Base-by-base conservation (phyloP, 2,329 filamentous ascomycete species). In the Fusarium sp. region DNA sequence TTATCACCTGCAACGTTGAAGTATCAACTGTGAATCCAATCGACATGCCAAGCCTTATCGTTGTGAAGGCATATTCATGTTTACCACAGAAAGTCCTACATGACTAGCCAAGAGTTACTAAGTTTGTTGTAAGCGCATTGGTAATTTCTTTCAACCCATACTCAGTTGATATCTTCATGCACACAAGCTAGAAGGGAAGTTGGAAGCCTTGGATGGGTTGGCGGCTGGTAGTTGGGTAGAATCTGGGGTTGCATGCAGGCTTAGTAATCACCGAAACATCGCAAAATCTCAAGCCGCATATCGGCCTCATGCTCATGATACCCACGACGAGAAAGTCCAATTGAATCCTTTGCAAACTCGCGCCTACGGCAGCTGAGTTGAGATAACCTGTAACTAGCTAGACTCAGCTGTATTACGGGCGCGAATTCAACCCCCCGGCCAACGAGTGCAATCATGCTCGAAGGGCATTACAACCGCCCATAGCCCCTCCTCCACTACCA, bases 221-320 rank as follows among this genome's bases (percentile, higher is more conserved):
- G 25, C 33, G 54, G n/a, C 20, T 25, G n/a, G 30, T 27, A 56
- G 50, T 45, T 57, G 58, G 37, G 52, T 50, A 58, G 70, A 64
- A 74, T 71, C 63, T 37, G 71, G 71, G 59, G 71, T 74, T 71
- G 30, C 15, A 7, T 71, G 30, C 17, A 10, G 1, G 63, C 65
- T 73, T 73, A 73, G 71, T 73, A 71, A 73, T 72, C 68, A 4
- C 17, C 27, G n/a, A 37, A 40, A 58, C 27, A 27, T 43, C 56
- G 69, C 35, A 72, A 70, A 74, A 75, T 68, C 35, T 45, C 69
- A 38, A 40, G 33, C 52, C 54, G 54, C 35, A 68, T 52, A 60
- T 63, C 37, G 58, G 38, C 50, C 25, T 52, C 20, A 15, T 32
- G 27, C 27, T 30, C 30, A 66, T 47, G 33, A 22, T 43, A 9